These are phyloP conservation scores for Haemoproteus tartakovskyi DNA, from an alignment of 169 alveolate species.

Conservation along the genomic window DNA sequence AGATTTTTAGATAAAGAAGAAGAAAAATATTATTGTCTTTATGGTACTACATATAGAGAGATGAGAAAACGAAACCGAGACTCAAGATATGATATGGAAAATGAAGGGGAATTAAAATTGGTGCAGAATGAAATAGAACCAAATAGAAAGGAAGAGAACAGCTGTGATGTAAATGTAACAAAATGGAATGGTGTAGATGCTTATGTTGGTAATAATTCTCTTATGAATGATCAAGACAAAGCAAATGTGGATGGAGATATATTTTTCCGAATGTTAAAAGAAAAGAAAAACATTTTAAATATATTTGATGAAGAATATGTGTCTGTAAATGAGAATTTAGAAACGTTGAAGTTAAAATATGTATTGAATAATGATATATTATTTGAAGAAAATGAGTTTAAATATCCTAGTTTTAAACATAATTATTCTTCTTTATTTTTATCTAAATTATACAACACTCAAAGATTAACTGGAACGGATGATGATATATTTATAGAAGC, in stretches of 20 bases:
- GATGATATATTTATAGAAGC: constrained; percentile 95
- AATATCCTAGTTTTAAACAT: constrained; percentile 9
- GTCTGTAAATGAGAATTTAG: constrained; percentile 11
- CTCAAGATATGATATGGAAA: background rate
- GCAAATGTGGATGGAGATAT: constrained; percentile 33
- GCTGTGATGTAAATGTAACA: background rate
- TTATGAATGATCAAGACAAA: background rate
- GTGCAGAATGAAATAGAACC: too few species aligned
- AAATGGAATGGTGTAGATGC: background rate
- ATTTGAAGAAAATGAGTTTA: constrained; percentile 50
- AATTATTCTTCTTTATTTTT: constrained; percentile 28
- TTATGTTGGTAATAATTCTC: background rate
- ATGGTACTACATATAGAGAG: constrained; percentile 7
- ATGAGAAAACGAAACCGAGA: background rate
- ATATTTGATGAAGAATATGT: background rate
- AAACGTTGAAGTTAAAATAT: constrained; percentile 29
- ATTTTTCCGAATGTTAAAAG: constrained; percentile 34
- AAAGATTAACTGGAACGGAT: constrained; percentile 83
- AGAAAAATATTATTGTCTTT: constrained; percentile 42
- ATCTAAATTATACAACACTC: constrained; percentile 33
- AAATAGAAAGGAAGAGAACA: background rate
- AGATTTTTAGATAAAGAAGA: constrained; percentile 35
- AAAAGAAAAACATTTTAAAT: constrained; percentile 25
- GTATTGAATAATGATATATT: constrained; percentile 40
- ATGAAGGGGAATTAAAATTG: background rate